Conservation (phyloP, 2,329 filamentous ascomycete genomes). For the Falciphora oryzae region DNA sequence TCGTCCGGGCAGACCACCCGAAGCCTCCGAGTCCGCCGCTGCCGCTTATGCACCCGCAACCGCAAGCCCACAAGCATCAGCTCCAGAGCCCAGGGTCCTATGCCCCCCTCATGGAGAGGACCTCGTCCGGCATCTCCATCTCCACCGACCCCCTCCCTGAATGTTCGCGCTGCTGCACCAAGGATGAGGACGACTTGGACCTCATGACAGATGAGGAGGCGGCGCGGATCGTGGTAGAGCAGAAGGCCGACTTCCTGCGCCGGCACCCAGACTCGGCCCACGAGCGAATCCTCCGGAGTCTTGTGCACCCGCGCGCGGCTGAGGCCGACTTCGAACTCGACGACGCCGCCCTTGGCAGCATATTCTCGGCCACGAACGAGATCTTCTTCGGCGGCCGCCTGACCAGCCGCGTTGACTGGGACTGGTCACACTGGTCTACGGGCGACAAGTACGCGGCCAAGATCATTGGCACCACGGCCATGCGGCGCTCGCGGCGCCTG, state of each 20-base stretch:
- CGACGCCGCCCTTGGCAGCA: constrained; percentile 49
- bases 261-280: constrained; percentile 45
- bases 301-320: constrained; percentile 46
- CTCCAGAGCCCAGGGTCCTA: neutral
- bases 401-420: constrained; percentile 53
- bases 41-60: neutral
- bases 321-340: constrained; percentile 47
- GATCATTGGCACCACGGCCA: constrained; percentile 58
- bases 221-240: constrained; percentile 40
- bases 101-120: constrained; percentile 34
- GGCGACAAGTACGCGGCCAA: constrained; percentile 45
- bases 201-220: constrained; percentile 41
- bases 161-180: constrained; percentile 9
- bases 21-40: neutral
- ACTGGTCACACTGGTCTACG: constrained; percentile 52
- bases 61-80: constrained; percentile 10
- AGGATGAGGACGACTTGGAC: constrained; percentile 28
- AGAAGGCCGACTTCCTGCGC: constrained; percentile 39
- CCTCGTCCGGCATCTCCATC: constrained; percentile 43
- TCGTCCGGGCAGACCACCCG: constrained; percentile 3
- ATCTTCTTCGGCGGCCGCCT: constrained; percentile 56
- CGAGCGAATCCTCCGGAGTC: constrained; percentile 50
- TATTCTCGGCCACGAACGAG: constrained; percentile 56
- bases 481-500: constrained; percentile 39
- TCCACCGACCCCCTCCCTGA: constrained; percentile 28